These are phyloP conservation scores for Pistacia vera DNA, from an alignment of 345 rosid species.

Conservation along the genomic window DNA sequence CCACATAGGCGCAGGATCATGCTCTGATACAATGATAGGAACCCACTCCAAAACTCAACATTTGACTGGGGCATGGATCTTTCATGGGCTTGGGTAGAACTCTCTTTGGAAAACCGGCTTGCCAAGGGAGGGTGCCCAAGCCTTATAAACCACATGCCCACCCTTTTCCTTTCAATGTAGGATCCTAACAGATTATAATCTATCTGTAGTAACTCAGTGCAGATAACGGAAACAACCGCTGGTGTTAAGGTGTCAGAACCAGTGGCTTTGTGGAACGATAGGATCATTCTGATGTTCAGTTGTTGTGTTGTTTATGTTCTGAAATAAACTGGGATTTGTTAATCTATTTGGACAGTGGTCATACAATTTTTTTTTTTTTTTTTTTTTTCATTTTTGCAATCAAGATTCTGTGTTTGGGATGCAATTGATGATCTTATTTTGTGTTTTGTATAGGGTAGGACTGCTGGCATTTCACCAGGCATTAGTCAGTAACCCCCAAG, in stretches of 20 bases:
- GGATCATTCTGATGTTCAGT: not conserved
- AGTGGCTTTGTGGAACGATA: not conserved
- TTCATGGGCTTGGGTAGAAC: too few relatives aligned
- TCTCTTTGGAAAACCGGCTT: too few relatives aligned
- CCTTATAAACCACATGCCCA: too few relatives aligned
- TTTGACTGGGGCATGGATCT: too few relatives aligned
- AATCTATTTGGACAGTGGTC: not conserved
- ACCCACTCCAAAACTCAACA: too few relatives aligned
- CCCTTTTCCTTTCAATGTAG: too few relatives aligned
- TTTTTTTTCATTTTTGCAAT: not conserved
- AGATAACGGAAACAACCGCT: not conserved
- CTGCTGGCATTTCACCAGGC: constrained; percentile 87
- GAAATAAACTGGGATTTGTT: not conserved
- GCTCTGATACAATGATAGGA: too few relatives aligned
- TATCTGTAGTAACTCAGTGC: not conserved
- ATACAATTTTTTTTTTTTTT: not conserved
- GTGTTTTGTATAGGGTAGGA: constrained; percentile 62
- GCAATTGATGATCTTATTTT: constrained; percentile 20
- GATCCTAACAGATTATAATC: not conserved
- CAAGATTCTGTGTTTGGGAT: constrained; percentile 8
- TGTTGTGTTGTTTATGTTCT: not conserved
- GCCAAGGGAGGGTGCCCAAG: too few relatives aligned
- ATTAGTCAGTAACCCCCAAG: constrained; percentile 73
- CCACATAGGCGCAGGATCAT: too few relatives aligned
- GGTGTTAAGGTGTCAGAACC: not conserved